Evolutionary conservation across 768 basidiomycete genomes (phyloP), one percentile per base, ranked within the genome.

Genomic region (Obba rivulosa): DNA sequence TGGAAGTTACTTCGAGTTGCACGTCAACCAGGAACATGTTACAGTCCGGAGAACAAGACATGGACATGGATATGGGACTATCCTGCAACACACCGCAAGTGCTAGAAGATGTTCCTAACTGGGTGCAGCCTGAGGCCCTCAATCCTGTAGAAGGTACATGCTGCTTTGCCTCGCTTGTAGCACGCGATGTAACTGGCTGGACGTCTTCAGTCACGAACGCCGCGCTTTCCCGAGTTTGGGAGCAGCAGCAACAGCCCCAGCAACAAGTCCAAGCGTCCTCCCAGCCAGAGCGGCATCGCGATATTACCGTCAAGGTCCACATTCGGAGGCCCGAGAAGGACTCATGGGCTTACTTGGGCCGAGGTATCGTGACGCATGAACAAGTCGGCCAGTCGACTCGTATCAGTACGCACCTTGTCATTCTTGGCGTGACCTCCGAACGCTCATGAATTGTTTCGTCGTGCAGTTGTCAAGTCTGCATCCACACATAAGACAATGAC

Each of bases 251-350:
- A 31, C 28, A 5, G 17, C 3, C 44, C 25, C 34, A 34, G n/a
- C 18, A 34, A 14, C 20, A 40, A 34, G 17, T 18, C 49, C 79
- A 79, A 48, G 82, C 84, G 57, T 71, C 64, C 47, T 85, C 87
- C 60, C 28, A 31, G 28, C 28, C 28, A 31, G 28, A 31, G 13
- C 28, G 28, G 28, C 7, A 5, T 31, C 80, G 83, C 45, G 87
- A 91, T 49, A 78, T 91, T 50, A 78, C 85, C 50, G 89, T 91
- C 50, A 90, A 91, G 63, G 87, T 92, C 17, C 89, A 91, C 58
- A 84, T 89, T 55, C 76, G 89, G 54, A 72, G 80, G 56, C 83
- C 88, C 31, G 88, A 89, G 47, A 79, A 71, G 60, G 89, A 91
- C 63, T 76, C 83, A 16, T 91, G 89, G 89, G 71, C 79, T 22